Conservation (phyloP, 1,284 basidiomycete genomes). For the Marasmius oreades region DNA sequence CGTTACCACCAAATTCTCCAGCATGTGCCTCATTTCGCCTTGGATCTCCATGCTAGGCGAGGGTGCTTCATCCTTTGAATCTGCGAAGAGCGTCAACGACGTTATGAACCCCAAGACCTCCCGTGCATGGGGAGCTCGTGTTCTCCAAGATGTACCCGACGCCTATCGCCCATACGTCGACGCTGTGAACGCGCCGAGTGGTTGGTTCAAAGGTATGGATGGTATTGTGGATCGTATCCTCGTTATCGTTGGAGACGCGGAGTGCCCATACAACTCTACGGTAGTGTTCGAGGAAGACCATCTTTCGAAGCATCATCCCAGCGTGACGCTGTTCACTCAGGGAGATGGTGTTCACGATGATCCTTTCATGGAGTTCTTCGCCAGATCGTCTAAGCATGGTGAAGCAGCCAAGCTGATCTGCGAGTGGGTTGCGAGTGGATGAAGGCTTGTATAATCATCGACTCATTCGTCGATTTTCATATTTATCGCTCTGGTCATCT, state of each 20-base stretch:
- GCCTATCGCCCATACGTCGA: conserved; percentile 21
- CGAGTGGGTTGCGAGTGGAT: too few relatives aligned
- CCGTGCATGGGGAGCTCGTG: conserved; percentile 15
- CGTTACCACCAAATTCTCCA: conserved; percentile 21
- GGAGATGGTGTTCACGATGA: conserved; percentile 28
- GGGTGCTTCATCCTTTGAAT: conserved; percentile 13
- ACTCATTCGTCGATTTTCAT: too few relatives aligned
- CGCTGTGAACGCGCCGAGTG: conserved; percentile 14
- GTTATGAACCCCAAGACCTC: conserved; percentile 10
- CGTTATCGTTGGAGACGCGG: conserved; percentile 23
- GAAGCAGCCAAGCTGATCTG: too few relatives aligned
- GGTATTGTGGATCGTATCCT: conserved; percentile 21
- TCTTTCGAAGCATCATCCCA: conserved; percentile 15
- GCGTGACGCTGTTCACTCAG: conserved; percentile 21
- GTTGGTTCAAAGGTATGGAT: conserved; percentile 23
- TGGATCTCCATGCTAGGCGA: conserved; percentile 27
- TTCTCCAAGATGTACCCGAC: conserved; percentile 18
- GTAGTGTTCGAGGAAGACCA: conserved; percentile 14
- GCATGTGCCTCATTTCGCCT: conserved; percentile 30
- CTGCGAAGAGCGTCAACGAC: conserved; percentile 17
- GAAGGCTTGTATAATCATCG: too few relatives aligned
- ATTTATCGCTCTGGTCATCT: too few relatives aligned
- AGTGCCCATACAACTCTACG: conserved; percentile 22
- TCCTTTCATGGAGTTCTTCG: conserved; percentile 23
- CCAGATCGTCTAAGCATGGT: too few relatives aligned